Evolutionary conservation across 23 red algal species (phyloP).

Genomic region (Porphyridium purpureum): DNA sequence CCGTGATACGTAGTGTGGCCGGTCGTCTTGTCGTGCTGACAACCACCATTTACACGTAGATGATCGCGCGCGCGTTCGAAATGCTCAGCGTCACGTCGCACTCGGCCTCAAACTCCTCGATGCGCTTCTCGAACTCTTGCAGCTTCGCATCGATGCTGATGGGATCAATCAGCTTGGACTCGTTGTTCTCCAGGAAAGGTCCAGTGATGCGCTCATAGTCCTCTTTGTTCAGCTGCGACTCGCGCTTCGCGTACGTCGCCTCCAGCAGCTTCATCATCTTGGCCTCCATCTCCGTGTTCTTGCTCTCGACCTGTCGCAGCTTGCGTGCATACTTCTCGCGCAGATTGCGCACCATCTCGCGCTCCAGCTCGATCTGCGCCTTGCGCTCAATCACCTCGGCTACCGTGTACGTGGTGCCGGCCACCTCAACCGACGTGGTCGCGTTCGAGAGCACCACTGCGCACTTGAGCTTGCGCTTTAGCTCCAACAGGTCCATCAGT

Average conservation of each 20-base stretch:
- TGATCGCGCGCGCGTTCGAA: constrained; percentile 12
- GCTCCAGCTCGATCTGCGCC: constrained; percentile 1
- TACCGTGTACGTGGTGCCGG: constrained; percentile 14
- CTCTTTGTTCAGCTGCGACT: constrained; percentile 13
- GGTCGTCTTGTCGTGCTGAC: too few species aligned
- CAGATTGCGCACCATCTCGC: neutral
- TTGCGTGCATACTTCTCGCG: neutral
- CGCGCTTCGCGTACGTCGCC: constrained; percentile 15
- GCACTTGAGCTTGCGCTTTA: constrained; percentile 18
- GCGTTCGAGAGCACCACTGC: constrained; percentile 22
- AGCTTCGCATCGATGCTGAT: constrained; percentile 2
- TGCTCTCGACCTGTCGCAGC: neutral
- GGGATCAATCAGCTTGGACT: constrained; percentile 8
- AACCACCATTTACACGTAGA: constrained; percentile 11
- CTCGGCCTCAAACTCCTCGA: constrained; percentile 4
- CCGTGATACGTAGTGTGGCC: too few species aligned
- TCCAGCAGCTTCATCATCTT: constrained; percentile 6
- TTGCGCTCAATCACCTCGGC: constrained; percentile 30
- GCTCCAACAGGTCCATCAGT: constrained; percentile 3
- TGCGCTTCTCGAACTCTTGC: constrained; percentile 4
- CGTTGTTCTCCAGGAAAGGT: constrained; percentile 16
- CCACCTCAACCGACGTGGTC: constrained; percentile 6
- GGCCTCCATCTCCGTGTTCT: constrained; percentile 6
- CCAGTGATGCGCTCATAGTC: constrained; percentile 19
- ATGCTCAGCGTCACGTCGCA: constrained; percentile 22